Base-by-base conservation (phyloP, 2,329 filamentous ascomycete species). In the Claviceps sp. region DNA sequence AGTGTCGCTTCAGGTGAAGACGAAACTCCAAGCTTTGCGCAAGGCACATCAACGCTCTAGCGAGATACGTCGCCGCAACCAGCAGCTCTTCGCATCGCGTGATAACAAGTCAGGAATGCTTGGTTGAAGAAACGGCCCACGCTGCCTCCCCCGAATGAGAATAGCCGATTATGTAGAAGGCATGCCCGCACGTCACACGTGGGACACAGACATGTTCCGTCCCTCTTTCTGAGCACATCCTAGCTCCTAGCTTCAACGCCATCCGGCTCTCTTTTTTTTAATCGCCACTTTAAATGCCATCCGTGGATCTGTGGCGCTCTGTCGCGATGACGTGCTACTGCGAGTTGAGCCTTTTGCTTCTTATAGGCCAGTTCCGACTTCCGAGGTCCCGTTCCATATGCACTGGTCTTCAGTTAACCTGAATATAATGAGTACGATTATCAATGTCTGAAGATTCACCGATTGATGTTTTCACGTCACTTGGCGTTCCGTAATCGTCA, bases 291-390 rank as follows among this genome's bases (percentile, higher is more conserved):
- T 4, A 30, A 30, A 30, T 30, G 26, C 26, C 26, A 14, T 16
- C 11, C 26, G 43, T 43, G 36, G 40, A 50, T 37, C 48, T 16
- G 42, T 45, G 41, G 48, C 48, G 48, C 42, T 5, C 13, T 44
- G 26, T 24, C 30, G 30, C 42, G 48, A 50, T 50, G 48, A 45
- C 48, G 48, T 50, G 48, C 37, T 50, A 50, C 37, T 20, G 48
- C 42, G 34, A 50, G 34, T n/a, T 20, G 22, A 38, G 18, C 26
- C 13, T n/a, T 22, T 18, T 30, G 16, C 6, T 26, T n/a, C 16
- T 16, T 5, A 36, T 5, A 36, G n/a, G 7, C 40, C 26, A 24
- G 40, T 18, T 37, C 48, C 24, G 40, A 36, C 22, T 22, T 22
- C 22, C 22, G 22, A 22, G 24, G n/a, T 41, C 41, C 41, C 34